These are phyloP conservation scores for Schizonepeta tenuifolia DNA, from an alignment of 257 asterid genomes.

Conservation along the genomic window DNA sequence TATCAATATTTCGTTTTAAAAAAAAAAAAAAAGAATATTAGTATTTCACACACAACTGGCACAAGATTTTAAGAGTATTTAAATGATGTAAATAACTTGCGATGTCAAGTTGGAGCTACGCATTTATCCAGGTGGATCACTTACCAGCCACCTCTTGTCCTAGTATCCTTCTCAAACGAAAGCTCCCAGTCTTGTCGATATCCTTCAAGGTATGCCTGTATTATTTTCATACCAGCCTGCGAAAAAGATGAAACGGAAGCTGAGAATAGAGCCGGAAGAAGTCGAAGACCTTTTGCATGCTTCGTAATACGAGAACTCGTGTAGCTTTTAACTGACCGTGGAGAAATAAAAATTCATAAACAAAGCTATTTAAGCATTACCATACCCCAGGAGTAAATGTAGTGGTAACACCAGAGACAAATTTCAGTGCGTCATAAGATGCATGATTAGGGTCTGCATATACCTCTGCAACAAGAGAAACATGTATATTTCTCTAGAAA, in stretches of 20 bases:
- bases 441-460: slow-evolving; percentile 91
- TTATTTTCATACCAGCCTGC: slow-evolving; percentile 87
- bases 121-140: slow-evolving; percentile 25
- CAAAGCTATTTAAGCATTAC: slow-evolving; percentile 20
- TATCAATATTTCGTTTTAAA: slow-evolving; percentile 22
- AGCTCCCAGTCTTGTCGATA: slow-evolving; percentile 96
- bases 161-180: slow-evolving; percentile 90
- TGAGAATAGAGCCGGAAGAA: slow-evolving; percentile 9
- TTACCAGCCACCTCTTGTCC: slow-evolving; percentile 97
- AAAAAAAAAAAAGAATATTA: slow-evolving; percentile 5
- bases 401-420: slow-evolving; percentile 79
- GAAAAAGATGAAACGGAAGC: slow-evolving; percentile 11
- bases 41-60: slow-evolving; percentile 4
- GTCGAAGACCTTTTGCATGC: slow-evolving; percentile 17
- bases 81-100: background rate
- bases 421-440: slow-evolving; percentile 73
- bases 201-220: slow-evolving; percentile 84
- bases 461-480: slow-evolving; percentile 64
- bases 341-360: slow-evolving; percentile 10
- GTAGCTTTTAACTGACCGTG: slow-evolving; percentile 7
- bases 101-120: background rate
- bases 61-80: background rate
- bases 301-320: background rate
- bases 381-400: slow-evolving; percentile 93
- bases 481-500: background rate